phyloP scores from a whole-genome alignment of 2,329 filamentous ascomycete genomes.

The Fusarium sp. region DNA sequence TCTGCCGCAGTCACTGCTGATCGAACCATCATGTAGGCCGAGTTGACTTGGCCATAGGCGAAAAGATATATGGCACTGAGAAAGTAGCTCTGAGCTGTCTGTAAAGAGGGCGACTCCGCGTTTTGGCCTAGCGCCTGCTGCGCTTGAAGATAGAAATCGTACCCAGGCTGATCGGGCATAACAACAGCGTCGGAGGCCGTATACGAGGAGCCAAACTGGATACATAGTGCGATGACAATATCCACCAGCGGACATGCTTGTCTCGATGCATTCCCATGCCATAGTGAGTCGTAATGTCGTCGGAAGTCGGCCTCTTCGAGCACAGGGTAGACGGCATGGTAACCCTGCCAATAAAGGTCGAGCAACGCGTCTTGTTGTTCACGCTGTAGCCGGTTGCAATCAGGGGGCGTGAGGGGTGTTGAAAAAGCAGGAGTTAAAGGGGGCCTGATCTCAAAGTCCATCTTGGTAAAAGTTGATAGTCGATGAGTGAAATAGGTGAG shows the following conservation, averaged over 20 bases:
- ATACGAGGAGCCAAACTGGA: constrained; percentile 60
- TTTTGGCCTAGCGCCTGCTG: constrained; percentile 59
- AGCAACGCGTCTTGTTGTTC: constrained; percentile 64
- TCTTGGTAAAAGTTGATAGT: constrained; percentile 36
- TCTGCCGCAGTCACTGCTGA: constrained; percentile 37
- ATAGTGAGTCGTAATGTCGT: constrained; percentile 45
- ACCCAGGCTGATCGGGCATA: constrained; percentile 60
- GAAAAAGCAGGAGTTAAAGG: background rate
- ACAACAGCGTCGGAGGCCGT: constrained; percentile 35
- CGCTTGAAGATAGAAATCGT: constrained; percentile 59
- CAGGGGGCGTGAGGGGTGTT: background rate
- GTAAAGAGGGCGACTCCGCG: constrained; percentile 61
- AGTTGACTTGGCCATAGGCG: constrained; percentile 29
- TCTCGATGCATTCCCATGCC: constrained; percentile 46
- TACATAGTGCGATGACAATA: constrained; percentile 66
- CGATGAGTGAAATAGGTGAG: constrained; percentile 43
- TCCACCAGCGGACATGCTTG: constrained; percentile 66
- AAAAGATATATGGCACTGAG: constrained; percentile 61
- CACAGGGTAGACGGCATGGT: constrained; percentile 59
- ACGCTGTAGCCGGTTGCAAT: constrained; percentile 49
- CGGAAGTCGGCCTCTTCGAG: constrained; percentile 45
- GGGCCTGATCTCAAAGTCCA: constrained; percentile 1
- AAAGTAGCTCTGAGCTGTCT: constrained; percentile 63
- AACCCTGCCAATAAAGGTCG: constrained; percentile 63
- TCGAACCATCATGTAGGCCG: constrained; percentile 38